Conservation (phyloP, 2,329 filamentous ascomycete genomes). For the Fusarium miscanthi region DNA sequence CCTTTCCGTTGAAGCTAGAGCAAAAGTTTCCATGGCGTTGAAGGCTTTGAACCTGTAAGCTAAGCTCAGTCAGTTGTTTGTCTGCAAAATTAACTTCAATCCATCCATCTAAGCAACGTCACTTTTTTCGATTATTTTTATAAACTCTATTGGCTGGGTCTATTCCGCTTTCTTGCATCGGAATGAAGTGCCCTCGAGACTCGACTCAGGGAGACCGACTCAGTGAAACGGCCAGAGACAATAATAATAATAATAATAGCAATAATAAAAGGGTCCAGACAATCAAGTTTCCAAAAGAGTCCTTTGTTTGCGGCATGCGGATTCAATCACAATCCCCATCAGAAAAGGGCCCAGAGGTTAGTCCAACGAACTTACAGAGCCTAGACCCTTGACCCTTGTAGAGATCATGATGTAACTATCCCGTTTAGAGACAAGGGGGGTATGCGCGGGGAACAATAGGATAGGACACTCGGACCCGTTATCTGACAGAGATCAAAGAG, state of each 20-base stretch:
- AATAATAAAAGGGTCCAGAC: background rate
- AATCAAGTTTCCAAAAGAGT: background rate
- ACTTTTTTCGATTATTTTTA: background rate
- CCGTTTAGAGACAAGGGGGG: constrained; percentile 5
- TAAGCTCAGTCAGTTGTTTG: background rate
- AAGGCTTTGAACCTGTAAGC: background rate
- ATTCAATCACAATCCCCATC: background rate
- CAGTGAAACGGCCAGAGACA: background rate
- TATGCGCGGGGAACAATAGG: background rate
- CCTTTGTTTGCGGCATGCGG: background rate
- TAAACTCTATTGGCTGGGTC: background rate
- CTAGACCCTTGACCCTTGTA: constrained; percentile 20
- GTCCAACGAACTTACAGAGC: background rate
- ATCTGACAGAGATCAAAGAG: constrained; percentile 8
- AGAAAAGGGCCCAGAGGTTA: background rate
- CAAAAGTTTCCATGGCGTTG: constrained; percentile 8
- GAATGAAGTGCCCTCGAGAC: background rate
- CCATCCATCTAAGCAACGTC: constrained; percentile 8
- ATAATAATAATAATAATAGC: background rate
- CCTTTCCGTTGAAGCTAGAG: constrained; percentile 17
- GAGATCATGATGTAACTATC: constrained; percentile 5
- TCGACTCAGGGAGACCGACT: background rate
- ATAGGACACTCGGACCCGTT: background rate
- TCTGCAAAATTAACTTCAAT: constrained; percentile 2
- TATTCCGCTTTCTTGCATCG: constrained; percentile 1